phyloP scores from a whole-genome alignment of 140 eudicot genomes.

The Oenanthe javanica region DNA sequence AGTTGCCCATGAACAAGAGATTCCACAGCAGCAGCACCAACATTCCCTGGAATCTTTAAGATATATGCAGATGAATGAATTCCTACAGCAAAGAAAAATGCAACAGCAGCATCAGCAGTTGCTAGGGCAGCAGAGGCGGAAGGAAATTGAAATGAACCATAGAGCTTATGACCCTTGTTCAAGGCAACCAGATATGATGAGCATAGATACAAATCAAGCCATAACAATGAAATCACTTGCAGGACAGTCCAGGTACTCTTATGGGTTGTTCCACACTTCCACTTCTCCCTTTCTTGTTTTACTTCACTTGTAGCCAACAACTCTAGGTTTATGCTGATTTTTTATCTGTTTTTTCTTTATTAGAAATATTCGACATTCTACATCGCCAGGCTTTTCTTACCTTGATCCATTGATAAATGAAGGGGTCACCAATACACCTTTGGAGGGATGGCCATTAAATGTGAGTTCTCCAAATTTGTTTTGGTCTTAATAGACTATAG shows the following conservation, averaged over 20 bases:
- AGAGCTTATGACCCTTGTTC: conserved; percentile 9
- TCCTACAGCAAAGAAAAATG: conserved; percentile 3
- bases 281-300: not conserved
- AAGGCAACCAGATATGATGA: conserved; percentile 12
- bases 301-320: not conserved
- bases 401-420: conserved; percentile 23
- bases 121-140: conserved; percentile 23
- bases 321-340: not conserved
- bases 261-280: not conserved
- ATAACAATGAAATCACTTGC: conserved; percentile 10
- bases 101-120: conserved; percentile 23
- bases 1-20: conserved; percentile 11
- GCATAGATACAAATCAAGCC: conserved; percentile 23
- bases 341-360: not conserved
- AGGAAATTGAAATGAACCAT: conserved; percentile 3
- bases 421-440: conserved; percentile 29
- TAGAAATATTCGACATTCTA: conserved; percentile 19
- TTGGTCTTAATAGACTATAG: not conserved
- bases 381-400: conserved; percentile 18
- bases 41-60: conserved; percentile 6
- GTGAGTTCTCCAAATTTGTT: conserved; percentile 21
- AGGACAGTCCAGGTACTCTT: conserved; percentile 22
- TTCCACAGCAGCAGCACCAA: conserved; percentile 11
- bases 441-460: conserved; percentile 60
- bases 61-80: conserved; percentile 8